Percentiles rank a stretch among this genome's conserved stretches.
Conservation (phyloP, 352 stramenopile genomes). For the Plasmopara viticola region DNA sequence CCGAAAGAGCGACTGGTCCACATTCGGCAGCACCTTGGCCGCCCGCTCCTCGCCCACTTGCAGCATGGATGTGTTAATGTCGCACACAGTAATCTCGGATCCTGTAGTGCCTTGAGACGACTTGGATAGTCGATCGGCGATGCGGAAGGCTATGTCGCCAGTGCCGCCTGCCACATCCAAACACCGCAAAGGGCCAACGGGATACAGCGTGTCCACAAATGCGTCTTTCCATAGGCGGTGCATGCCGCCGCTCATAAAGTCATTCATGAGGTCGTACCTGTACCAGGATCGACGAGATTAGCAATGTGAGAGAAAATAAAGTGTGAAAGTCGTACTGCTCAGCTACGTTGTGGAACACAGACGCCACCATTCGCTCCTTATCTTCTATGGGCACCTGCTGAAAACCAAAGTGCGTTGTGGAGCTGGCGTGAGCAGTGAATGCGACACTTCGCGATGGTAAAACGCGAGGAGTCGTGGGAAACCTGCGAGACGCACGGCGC, state of each 20-base stretch:
- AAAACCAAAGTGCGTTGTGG: slow-evolving; percentile 87
- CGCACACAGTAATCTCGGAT: slow-evolving; percentile 93
- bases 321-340: slow-evolving; percentile 74
- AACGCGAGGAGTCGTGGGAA: background rate
- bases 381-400: slow-evolving; percentile 85
- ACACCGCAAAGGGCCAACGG: slow-evolving; percentile 61
- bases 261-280: slow-evolving; percentile 98
- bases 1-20: slow-evolving; percentile 51
- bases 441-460: background rate
- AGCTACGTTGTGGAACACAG: slow-evolving; percentile 97
- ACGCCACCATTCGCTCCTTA: slow-evolving; percentile 94
- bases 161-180: slow-evolving; percentile 98
- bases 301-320: background rate
- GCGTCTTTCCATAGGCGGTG: slow-evolving; percentile 97
- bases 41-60: slow-evolving; percentile 91
- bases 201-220: slow-evolving; percentile 86
- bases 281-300: background rate
- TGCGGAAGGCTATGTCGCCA: slow-evolving; percentile 98
- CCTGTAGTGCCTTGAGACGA: slow-evolving; percentile 25
- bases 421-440: background rate
- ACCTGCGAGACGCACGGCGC: background rate
- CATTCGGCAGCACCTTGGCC: slow-evolving; percentile 52
- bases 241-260: slow-evolving; percentile 97
- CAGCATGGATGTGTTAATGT: slow-evolving; percentile 99
- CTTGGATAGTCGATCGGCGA: slow-evolving; percentile 69